Conservation (phyloP, 371 early-diverging fungal species). For the Dichotomocladium elegans region DNA sequence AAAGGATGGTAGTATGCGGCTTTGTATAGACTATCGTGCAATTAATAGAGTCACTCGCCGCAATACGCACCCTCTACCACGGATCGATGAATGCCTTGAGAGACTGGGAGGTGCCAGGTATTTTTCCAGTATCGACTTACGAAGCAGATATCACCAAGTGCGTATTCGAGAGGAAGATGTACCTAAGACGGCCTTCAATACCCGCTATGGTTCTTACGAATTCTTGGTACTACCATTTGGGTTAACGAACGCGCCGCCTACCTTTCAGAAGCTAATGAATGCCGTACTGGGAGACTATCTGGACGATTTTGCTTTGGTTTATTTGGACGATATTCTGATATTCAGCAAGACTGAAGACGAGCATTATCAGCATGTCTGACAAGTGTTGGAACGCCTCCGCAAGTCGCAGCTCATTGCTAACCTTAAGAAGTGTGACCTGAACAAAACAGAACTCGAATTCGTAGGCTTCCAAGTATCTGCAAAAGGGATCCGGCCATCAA, state of each 20-base stretch:
- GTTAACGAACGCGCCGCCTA: too few relatives aligned
- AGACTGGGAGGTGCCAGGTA: too few relatives aligned
- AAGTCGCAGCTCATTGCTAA: slow-evolving; percentile 32
- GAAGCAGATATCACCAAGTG: slow-evolving; percentile 28
- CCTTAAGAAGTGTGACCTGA: too few relatives aligned
- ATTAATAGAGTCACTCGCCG: too few relatives aligned
- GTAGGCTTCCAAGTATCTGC: too few relatives aligned
- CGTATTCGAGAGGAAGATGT: slow-evolving; percentile 8
- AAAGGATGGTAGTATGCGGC: too few relatives aligned
- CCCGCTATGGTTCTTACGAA: slow-evolving; percentile 38
- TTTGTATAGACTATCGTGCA: too few relatives aligned
- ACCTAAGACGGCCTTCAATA: slow-evolving; percentile 23
- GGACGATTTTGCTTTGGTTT: slow-evolving; percentile 44
- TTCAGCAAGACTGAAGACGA: slow-evolving; percentile 36
- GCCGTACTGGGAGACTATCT: slow-evolving; percentile 39
- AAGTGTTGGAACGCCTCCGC: slow-evolving; percentile 29
- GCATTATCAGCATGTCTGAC: slow-evolving; percentile 24
- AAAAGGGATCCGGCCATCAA: slow-evolving; percentile 20
- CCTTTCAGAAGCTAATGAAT: slow-evolving; percentile 43
- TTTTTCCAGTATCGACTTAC: too few relatives aligned
- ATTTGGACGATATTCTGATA: too few relatives aligned
- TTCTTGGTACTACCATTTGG: slow-evolving; percentile 43
- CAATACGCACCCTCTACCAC: too few relatives aligned
- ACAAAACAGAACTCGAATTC: too few relatives aligned
- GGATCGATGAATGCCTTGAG: too few relatives aligned